These are phyloP conservation scores for Kazachstania martiniae DNA, from an alignment of 805 yeast genomes.

Conservation along the genomic window DNA sequence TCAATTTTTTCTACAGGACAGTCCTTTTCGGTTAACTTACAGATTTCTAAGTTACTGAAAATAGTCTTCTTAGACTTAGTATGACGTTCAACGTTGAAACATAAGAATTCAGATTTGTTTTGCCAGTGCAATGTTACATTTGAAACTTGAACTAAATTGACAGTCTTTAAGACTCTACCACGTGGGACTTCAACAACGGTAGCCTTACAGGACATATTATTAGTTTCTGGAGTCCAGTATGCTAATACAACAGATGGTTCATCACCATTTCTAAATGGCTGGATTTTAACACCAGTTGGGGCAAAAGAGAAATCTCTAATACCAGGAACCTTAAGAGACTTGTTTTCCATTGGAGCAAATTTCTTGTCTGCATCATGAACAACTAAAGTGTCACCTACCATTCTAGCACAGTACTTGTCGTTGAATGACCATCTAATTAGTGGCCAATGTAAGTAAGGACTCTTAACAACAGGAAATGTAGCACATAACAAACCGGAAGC, in stretches of 20 bases:
- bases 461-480: slow-evolving; percentile 76
- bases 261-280: slow-evolving; percentile 41
- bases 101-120: slow-evolving; percentile 66
- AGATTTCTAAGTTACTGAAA: slow-evolving; percentile 85
- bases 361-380: slow-evolving; percentile 68
- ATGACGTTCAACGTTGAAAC: slow-evolving; percentile 94
- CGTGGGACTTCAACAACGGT: slow-evolving; percentile 80
- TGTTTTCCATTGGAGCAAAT: slow-evolving; percentile 78
- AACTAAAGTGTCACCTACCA: slow-evolving; percentile 86
- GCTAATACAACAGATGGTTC: slow-evolving; percentile 60
- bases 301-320: slow-evolving; percentile 90
- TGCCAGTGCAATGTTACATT: slow-evolving; percentile 94
- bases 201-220: slow-evolving; percentile 91
- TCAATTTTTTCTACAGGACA: slow-evolving; percentile 93
- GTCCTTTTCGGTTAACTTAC: slow-evolving; percentile 77
- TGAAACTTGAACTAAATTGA: slow-evolving; percentile 88
- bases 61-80: slow-evolving; percentile 88
- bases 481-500: slow-evolving; percentile 72
- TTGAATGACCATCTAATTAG: slow-evolving; percentile 91
- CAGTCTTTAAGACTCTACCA: slow-evolving; percentile 74
- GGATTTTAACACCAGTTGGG: slow-evolving; percentile 70
- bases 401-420: slow-evolving; percentile 88
- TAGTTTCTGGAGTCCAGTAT: slow-evolving; percentile 93
- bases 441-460: slow-evolving; percentile 83
- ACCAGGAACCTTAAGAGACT: slow-evolving; percentile 72